Evolutionary conservation across 164 flowering plant genomes (phyloP).

Genomic region (Taxillus chinensis): DNA sequence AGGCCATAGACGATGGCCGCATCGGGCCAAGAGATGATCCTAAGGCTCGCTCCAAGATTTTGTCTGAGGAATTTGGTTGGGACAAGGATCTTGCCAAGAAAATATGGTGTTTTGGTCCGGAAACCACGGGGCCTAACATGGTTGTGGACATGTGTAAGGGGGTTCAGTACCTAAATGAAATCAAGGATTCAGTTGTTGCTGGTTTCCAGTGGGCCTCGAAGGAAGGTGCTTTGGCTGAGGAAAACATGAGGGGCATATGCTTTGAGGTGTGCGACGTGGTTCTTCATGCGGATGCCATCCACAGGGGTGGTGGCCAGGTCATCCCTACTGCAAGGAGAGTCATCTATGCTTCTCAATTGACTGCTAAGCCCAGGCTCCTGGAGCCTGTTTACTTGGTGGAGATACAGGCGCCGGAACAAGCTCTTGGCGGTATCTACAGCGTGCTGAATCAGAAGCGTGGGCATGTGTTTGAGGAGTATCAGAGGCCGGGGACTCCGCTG

Average conservation of each 20-base stretch:
- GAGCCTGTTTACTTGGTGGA: slow-evolving; percentile 4
- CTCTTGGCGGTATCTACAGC: slow-evolving; percentile 1
- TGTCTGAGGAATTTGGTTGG: slow-evolving; percentile 4
- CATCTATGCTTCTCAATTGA: slow-evolving; percentile 1
- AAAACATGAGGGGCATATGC: slow-evolving; percentile 4
- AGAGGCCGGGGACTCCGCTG: slow-evolving; percentile 1
- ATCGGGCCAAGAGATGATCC: slow-evolving; percentile 3
- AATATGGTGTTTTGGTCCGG: slow-evolving; percentile 1
- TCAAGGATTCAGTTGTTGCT: slow-evolving; percentile 2
- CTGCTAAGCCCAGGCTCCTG: not conserved
- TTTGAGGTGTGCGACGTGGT: slow-evolving; percentile 3
- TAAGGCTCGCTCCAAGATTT: not conserved
- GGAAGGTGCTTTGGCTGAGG: slow-evolving; percentile 3
- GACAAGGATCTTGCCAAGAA: slow-evolving; percentile 5
- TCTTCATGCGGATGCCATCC: slow-evolving; percentile 2
- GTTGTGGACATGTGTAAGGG: slow-evolving; percentile 5
- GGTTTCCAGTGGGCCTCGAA: slow-evolving; percentile 6
- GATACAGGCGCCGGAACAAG: not conserved
- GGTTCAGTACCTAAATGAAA: slow-evolving; percentile 3
- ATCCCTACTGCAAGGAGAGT: slow-evolving; percentile 1
- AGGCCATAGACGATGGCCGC: slow-evolving; percentile 1
- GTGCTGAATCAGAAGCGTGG: slow-evolving; percentile 1
- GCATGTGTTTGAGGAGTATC: slow-evolving; percentile 5
- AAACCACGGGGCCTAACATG: slow-evolving; percentile 4
- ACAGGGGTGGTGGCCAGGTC: slow-evolving; percentile 2